phyloP scores from a whole-genome alignment of 2,329 filamentous ascomycete genomes.

The Neurospora crassa region DNA sequence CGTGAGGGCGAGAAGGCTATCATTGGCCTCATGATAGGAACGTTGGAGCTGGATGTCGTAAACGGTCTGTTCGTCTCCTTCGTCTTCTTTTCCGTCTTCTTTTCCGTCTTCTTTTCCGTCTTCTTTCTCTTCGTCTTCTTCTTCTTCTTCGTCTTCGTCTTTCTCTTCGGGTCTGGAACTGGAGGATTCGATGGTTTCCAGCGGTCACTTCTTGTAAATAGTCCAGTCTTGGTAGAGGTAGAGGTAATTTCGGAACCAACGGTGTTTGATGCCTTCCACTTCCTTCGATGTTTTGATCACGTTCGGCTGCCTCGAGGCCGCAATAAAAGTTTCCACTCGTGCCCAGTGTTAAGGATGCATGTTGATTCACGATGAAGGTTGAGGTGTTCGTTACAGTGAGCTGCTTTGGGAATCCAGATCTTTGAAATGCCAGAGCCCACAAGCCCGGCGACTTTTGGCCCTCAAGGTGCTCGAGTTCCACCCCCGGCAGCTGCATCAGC shows the following conservation, averaged over 20 bases:
- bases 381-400: neutral
- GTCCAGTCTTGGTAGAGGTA: neutral
- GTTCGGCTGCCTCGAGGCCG: neutral
- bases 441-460: neutral
- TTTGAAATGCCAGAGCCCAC: neutral
- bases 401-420: neutral
- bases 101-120: neutral
- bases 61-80: neutral
- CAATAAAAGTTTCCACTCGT: neutral
- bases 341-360: too few species aligned
- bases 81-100: neutral
- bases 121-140: neutral
- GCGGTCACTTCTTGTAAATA: neutral
- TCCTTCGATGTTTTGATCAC: neutral
- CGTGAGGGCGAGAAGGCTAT: constrained; percentile 17
- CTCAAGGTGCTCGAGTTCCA: neutral
- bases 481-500: neutral
- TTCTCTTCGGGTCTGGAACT: neutral
- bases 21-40: neutral
- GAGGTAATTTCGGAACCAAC: neutral
- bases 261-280: neutral
- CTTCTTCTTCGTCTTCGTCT: neutral
- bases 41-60: neutral
- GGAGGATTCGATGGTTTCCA: neutral
- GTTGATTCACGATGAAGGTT: neutral